These are phyloP conservation scores for Sarocladium kiliense DNA, from an alignment of 2,329 filamentous ascomycete species.

Conservation along the genomic window DNA sequence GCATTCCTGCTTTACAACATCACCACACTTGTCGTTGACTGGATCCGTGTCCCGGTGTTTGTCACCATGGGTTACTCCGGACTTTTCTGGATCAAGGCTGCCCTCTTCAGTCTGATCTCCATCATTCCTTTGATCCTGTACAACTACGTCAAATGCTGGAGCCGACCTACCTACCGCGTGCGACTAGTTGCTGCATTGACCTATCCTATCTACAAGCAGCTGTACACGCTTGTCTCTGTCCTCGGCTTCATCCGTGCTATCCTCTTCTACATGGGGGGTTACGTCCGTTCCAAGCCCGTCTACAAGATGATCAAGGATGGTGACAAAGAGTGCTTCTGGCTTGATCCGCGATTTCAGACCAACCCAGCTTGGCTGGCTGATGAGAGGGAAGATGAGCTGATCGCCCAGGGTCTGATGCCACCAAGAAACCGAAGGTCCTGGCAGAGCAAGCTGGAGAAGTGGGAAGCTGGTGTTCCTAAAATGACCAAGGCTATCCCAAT, in stretches of 20 bases:
- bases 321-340: background rate
- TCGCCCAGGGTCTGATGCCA: background rate
- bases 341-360: background rate
- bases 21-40: background rate
- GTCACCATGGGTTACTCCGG: background rate
- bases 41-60: background rate
- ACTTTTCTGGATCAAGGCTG: background rate
- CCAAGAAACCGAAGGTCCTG: background rate
- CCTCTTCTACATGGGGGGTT: background rate
- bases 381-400: background rate
- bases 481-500: background rate
- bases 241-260: background rate
- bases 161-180: background rate
- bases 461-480: background rate
- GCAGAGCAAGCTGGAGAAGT: background rate
- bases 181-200: background rate
- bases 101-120: background rate
- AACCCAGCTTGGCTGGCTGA: background rate
- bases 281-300: background rate
- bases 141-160: constrained; percentile 2
- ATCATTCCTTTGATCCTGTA: background rate
- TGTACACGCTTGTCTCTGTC: background rate
- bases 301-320: background rate
- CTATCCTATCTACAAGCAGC: background rate
- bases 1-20: background rate